Evolutionary conservation across 1,139 yeast species (phyloP).

Genomic region (Candida freyschussii): DNA sequence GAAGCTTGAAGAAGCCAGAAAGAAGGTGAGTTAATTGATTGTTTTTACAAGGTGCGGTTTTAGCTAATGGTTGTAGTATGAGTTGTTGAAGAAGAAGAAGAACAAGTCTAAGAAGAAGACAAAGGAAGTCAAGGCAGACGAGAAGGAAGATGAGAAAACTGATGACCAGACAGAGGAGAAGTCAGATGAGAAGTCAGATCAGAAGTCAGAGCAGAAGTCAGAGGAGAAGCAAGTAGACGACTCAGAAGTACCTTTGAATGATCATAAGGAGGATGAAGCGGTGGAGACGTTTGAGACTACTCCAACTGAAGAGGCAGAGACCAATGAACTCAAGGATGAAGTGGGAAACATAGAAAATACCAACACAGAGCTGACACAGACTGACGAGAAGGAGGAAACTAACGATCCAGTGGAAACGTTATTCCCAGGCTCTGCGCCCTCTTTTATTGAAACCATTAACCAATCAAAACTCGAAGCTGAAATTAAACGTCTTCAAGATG

Average conservation of each 20-base stretch:
- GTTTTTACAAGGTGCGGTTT: too few relatives aligned
- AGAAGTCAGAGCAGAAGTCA: not conserved
- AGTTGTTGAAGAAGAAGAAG: constrained; percentile 58
- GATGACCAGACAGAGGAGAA: constrained; percentile 9
- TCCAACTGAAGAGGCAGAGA: constrained; percentile 7
- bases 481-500: constrained; percentile 24
- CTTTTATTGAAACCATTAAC: constrained; percentile 29
- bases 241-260: not conserved
- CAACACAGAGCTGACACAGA: not conserved
- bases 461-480: constrained; percentile 28
- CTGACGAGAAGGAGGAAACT: not conserved
- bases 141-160: constrained; percentile 21
- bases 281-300: constrained; percentile 5
- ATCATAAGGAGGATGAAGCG: constrained; percentile 3
- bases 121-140: constrained; percentile 19
- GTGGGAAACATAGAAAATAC: constrained; percentile 1
- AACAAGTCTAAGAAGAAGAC: constrained; percentile 35
- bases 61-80: constrained; percentile 35
- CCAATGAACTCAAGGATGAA: constrained; percentile 2
- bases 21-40: constrained; percentile 34
- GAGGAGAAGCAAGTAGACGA: constrained; percentile 2
- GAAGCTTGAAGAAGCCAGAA: constrained; percentile 59
- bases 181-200: not conserved
- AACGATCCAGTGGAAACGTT: constrained; percentile 11
- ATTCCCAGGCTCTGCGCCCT: constrained; percentile 19